Base-by-base conservation (phyloP, 345 rosid genomes). In the Cardamine chenopodiifolia region DNA sequence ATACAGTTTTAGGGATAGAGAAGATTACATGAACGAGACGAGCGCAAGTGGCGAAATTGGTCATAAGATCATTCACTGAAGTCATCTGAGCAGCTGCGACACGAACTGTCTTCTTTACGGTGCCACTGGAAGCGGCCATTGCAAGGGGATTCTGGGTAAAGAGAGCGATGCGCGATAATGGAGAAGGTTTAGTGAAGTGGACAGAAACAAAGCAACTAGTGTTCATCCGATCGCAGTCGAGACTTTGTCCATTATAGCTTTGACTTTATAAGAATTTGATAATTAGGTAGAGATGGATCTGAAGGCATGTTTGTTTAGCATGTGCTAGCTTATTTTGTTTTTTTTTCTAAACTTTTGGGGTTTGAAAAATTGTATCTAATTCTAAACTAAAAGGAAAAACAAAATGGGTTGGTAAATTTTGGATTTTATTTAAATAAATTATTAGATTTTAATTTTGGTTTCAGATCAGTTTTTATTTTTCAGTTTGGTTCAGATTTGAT, bases 31-130 rank as follows among this genome's bases (percentile, higher is more conserved):
- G 90, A 57, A 82, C 92, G 45, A 94, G 96, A 80, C 90, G 90
- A 66, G 96, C 82, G 84, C 98, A 94, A 64, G 97, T 87, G 66
- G 90, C 83, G 79, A 88, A 86, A 68, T 94, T 94, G 78, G 90
- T 34, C 60, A 93, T 87, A 59, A 91, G 73, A 68, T 94, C 97
- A 84, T 86, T 88, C 82, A 88, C 58, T 25, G 98, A 91, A 32
- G 98, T 91, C 96, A 94, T 94, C 87, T 91, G 98, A 68, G 85
- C 93, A n/a, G 93, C 95, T 58, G 97, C 98, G 50, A 94, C 89
- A 61, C 96, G 90, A 81, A 87, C 90, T 0, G 85, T 79, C 63
- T 74, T 81, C 60, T 83, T 59, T 12, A 92, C 82, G 85, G 88
- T 85, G 74, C n/a, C 6, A 39, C n/a, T 39, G 6, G 44, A 39